Percentiles rank a stretch among this genome's conserved stretches.
phyloP scores from a whole-genome alignment of 768 basidiomycete genomes.

The Paxillus involutus region DNA sequence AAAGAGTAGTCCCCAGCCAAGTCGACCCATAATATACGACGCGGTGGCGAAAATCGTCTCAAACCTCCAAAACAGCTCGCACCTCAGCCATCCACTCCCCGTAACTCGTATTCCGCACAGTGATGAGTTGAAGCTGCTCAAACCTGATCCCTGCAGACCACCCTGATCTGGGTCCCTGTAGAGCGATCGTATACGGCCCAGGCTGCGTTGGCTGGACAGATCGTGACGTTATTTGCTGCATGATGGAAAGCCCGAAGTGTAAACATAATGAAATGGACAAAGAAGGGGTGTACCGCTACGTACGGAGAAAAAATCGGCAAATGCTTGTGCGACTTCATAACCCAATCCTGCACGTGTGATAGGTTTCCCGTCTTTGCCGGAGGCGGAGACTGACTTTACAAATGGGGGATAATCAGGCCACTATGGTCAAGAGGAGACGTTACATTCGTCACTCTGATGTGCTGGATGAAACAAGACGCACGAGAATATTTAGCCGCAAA shows the following conservation, averaged over 20 bases:
- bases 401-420: slow-evolving; percentile 28
- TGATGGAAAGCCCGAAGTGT: not conserved
- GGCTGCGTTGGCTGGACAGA: slow-evolving; percentile 7
- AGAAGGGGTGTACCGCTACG: slow-evolving; percentile 2
- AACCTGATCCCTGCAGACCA: slow-evolving; percentile 19
- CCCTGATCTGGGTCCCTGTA: slow-evolving; percentile 1
- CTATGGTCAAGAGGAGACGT: slow-evolving; percentile 8
- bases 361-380: slow-evolving; percentile 14
- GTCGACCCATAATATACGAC: not conserved
- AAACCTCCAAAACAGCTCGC: slow-evolving; percentile 16
- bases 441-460: not conserved
- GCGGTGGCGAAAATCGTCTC: slow-evolving; percentile 1
- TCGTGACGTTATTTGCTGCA: slow-evolving; percentile 20
- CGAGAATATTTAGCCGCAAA: slow-evolving; percentile 23
- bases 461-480: slow-evolving; percentile 1
- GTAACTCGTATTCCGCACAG: slow-evolving; percentile 25
- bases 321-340: slow-evolving; percentile 28
- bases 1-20: slow-evolving; percentile 1
- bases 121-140: slow-evolving; percentile 23
- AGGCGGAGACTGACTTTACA: slow-evolving; percentile 22
- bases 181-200: slow-evolving; percentile 21
- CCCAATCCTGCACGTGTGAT: slow-evolving; percentile 25
- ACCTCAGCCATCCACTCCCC: slow-evolving; percentile 30
- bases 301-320: slow-evolving; percentile 31
- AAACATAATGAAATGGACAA: not conserved